Percentiles rank a stretch among this genome's conserved stretches.
These are phyloP conservation scores for Aschersonia sp. DNA, from an alignment of 2,329 filamentous ascomycete genomes.

Conservation along the genomic window DNA sequence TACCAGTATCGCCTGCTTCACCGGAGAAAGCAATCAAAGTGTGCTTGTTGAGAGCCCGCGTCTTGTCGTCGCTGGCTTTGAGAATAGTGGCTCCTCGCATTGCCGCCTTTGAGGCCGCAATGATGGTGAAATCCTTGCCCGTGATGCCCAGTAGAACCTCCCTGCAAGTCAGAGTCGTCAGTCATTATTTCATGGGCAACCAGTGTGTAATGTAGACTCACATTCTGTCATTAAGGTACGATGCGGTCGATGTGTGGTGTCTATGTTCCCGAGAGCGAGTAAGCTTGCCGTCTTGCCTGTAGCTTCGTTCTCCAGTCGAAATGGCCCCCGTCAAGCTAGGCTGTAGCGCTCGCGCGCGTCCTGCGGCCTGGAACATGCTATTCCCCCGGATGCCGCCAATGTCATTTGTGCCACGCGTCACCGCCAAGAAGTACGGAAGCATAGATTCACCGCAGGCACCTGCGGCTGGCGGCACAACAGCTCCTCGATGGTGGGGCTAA, in stretches of 20 bases:
- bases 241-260: background rate
- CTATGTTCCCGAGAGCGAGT: background rate
- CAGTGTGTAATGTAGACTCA: background rate
- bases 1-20: constrained; percentile 91
- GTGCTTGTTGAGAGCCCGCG: constrained; percentile 78
- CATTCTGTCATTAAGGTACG: background rate
- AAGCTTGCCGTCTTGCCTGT: constrained; percentile 1
- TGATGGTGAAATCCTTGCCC: constrained; percentile 97
- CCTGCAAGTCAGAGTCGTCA: constrained; percentile 34
- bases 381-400: background rate
- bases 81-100: constrained; percentile 96
- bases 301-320: constrained; percentile 1
- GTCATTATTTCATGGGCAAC: background rate
- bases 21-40: constrained; percentile 91
- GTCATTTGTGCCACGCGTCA: constrained; percentile 14
- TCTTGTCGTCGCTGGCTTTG: constrained; percentile 95
- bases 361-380: constrained; percentile 8
- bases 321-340: constrained; percentile 9
- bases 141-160: constrained; percentile 97
- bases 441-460: constrained; percentile 10
- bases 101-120: constrained; percentile 93
- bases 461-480: constrained; percentile 11
- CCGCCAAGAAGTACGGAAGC: constrained; percentile 17
- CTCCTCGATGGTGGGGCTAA: background rate
- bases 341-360: constrained; percentile 22